A percentile compares a stretch with the other conserved stretches of the same genome.
phyloP scores from a whole-genome alignment of 1,284 basidiomycete genomes.

The Vanrija sp. region DNA sequence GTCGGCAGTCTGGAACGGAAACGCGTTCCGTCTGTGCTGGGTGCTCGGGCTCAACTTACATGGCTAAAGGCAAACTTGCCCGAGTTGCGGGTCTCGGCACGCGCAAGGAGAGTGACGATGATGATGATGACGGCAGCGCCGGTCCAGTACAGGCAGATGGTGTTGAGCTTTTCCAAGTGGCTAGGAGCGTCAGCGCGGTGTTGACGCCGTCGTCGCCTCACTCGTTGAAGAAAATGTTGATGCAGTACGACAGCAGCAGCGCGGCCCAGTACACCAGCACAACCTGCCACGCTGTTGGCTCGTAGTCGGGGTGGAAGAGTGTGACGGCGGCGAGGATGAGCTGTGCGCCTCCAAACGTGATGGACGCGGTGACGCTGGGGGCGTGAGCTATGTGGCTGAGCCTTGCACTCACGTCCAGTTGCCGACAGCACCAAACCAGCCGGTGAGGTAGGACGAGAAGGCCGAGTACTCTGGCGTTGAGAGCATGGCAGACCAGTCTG shows the following conservation, averaged over 20 bases:
- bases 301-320: conserved; percentile 48
- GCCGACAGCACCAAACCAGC: conserved; percentile 52
- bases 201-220: conserved; percentile 19
- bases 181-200: conserved; percentile 8
- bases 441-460: conserved; percentile 51
- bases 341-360: conserved; percentile 53
- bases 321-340: conserved; percentile 52
- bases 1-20: no score
- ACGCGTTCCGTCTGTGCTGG: background rate
- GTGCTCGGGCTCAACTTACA: conserved; percentile 19
- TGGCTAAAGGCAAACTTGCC: conserved; percentile 47
- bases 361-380: conserved; percentile 49
- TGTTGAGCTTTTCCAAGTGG: conserved; percentile 46
- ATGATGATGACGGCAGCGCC: conserved; percentile 50
- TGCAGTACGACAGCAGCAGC: conserved; percentile 43
- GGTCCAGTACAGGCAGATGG: conserved; percentile 51
- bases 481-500: conserved; percentile 51
- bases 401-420: conserved; percentile 49
- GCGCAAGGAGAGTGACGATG: conserved; percentile 49
- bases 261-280: conserved; percentile 51
- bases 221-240: conserved; percentile 48
- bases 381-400: background rate
- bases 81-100: conserved; percentile 46
- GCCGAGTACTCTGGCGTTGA: conserved; percentile 50
- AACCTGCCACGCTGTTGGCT: conserved; percentile 49